A percentile compares a stretch with the other conserved stretches of the same genome.
phyloP scores from a whole-genome alignment of 331 rosid genomes.

The Quercus tomentella region DNA sequence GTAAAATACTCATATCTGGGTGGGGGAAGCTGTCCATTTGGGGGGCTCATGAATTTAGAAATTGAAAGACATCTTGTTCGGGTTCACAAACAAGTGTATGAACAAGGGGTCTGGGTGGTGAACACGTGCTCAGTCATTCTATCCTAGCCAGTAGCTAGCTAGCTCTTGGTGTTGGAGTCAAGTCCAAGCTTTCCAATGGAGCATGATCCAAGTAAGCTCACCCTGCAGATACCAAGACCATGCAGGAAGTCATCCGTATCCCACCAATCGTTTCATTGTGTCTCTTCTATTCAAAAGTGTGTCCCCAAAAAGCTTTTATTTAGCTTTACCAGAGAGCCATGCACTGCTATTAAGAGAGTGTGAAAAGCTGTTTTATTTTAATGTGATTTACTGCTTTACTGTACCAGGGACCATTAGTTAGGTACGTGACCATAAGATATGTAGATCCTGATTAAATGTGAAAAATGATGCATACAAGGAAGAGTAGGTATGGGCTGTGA shows the following conservation, averaged over 20 bases:
- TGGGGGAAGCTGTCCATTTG: slow-evolving; percentile 5
- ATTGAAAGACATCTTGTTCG: slow-evolving; percentile 22
- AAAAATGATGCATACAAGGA: background rate
- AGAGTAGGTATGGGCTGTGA: background rate
- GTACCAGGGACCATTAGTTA: background rate
- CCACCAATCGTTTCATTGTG: slow-evolving; percentile 10
- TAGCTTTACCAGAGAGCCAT: background rate
- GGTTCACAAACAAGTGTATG: slow-evolving; percentile 23
- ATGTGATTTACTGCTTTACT: background rate
- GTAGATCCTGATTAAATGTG: background rate
- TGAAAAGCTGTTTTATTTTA: background rate
- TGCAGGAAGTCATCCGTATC: slow-evolving; percentile 29
- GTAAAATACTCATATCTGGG: slow-evolving; percentile 39
- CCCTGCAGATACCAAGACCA: slow-evolving; percentile 31
- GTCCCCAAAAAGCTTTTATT: slow-evolving; percentile 11
- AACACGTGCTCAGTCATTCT: slow-evolving; percentile 37
- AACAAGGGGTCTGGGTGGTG: slow-evolving; percentile 22
- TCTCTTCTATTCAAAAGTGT: background rate
- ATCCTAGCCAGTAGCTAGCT: background rate
- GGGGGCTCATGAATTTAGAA: slow-evolving; percentile 25
- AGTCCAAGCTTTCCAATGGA: background rate
- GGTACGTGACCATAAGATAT: background rate
- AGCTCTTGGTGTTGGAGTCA: slow-evolving; percentile 5
- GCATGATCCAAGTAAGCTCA: background rate
- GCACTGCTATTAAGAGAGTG: background rate